A percentile compares a stretch with the other conserved stretches of the same genome.
These are phyloP conservation scores for Oidiodendron maius DNA, from an alignment of 495 filamentous ascomycete species.

Conservation along the genomic window DNA sequence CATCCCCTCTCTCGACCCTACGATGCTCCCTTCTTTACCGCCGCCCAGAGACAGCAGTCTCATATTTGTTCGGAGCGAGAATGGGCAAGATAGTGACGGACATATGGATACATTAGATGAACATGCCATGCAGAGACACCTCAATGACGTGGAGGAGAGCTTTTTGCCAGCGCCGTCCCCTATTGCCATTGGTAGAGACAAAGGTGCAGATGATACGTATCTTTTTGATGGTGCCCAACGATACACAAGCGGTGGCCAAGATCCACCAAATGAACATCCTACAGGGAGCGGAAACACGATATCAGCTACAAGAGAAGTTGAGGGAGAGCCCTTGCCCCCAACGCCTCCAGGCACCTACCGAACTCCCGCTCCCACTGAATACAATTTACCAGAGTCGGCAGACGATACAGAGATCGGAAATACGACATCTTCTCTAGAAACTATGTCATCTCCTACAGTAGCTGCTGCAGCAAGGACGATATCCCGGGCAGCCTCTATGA, in stretches of 20 bases:
- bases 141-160: conserved; percentile 86
- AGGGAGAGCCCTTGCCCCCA: conserved; percentile 21
- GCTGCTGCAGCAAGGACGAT: conserved; percentile 54
- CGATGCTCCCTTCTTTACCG: conserved; percentile 17
- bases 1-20: conserved; percentile 16
- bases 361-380: conserved; percentile 9
- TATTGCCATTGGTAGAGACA: conserved; percentile 25
- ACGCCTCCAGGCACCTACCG: conserved; percentile 30
- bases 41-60: conserved; percentile 18
- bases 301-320: background rate
- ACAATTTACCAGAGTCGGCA: conserved; percentile 15
- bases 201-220: conserved; percentile 56
- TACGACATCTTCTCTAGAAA: conserved; percentile 54
- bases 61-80: conserved; percentile 10
- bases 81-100: conserved; percentile 20
- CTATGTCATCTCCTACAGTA: conserved; percentile 60
- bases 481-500: conserved; percentile 43
- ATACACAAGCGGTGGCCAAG: background rate
- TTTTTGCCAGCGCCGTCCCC: conserved; percentile 48
- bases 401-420: conserved; percentile 33
- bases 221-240: conserved; percentile 48
- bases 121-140: conserved; percentile 55
- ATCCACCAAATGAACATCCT: background rate
- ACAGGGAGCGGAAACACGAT: background rate
- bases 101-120: conserved; percentile 53